A percentile compares a stretch with the other conserved stretches of the same genome.
These are phyloP conservation scores for Aureobasidium lini DNA, from an alignment of 2,329 filamentous ascomycete genomes.

Conservation along the genomic window DNA sequence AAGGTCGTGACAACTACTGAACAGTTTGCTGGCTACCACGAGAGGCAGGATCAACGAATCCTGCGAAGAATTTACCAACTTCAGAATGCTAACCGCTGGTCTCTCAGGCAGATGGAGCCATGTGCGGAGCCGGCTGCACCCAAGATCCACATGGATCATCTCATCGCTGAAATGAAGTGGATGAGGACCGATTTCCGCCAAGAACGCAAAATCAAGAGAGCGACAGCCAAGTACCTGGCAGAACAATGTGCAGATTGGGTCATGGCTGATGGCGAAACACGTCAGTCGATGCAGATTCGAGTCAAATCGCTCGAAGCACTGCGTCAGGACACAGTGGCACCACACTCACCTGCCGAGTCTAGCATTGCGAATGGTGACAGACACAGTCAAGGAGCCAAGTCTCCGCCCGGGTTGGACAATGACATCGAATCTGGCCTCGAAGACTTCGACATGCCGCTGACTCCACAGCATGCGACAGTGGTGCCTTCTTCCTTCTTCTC, in stretches of 20 bases:
- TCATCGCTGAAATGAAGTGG: constrained; percentile 92
- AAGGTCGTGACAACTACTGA: constrained; percentile 87
- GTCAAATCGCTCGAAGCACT: constrained; percentile 33
- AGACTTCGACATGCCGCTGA: constrained; percentile 13
- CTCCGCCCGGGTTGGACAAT: constrained; percentile 13
- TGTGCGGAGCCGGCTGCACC: constrained; percentile 72
- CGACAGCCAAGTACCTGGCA: constrained; percentile 71
- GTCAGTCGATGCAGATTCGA: constrained; percentile 61
- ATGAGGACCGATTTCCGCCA: constrained; percentile 95
- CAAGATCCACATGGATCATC: constrained; percentile 73
- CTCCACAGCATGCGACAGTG: constrained; percentile 14
- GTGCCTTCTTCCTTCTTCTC: constrained; percentile 15
- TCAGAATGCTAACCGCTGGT: constrained; percentile 89
- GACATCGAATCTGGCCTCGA: constrained; percentile 8
- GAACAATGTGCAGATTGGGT: constrained; percentile 80
- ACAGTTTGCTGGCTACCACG: constrained; percentile 72
- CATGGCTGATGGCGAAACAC: constrained; percentile 54
- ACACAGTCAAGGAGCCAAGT: constrained; percentile 4
- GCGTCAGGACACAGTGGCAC: constrained; percentile 17
- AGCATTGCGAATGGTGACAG: constrained; percentile 11
- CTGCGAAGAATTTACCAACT: constrained; percentile 81
- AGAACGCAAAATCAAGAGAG: constrained; percentile 88
- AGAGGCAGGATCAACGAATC: constrained; percentile 81
- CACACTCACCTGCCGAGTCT: constrained; percentile 19
- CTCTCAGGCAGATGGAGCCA: constrained; percentile 78